Percentiles rank a stretch among this genome's conserved stretches.
Conservation (phyloP, 495 filamentous ascomycete genomes). For the Aspergillus leporis region DNA sequence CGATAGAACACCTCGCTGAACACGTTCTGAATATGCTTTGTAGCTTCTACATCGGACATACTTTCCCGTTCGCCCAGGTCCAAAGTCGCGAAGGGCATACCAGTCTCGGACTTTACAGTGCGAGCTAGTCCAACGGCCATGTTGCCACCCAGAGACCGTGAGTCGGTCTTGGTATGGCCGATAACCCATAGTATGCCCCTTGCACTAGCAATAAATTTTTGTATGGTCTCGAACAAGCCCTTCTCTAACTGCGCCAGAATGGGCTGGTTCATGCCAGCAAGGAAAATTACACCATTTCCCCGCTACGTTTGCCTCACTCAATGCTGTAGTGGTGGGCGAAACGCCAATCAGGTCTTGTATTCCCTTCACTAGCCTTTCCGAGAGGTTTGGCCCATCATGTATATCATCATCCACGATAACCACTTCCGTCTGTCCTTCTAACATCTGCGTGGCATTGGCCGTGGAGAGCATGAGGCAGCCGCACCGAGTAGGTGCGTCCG, state of each 20-base stretch:
- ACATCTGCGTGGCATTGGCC: neutral
- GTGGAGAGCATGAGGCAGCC: constrained; percentile 1
- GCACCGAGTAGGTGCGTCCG: neutral
- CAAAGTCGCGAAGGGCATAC: constrained; percentile 32
- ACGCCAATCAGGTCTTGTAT: constrained; percentile 16
- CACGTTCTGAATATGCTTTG: constrained; percentile 24
- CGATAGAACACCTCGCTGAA: constrained; percentile 28
- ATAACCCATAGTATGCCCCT: constrained; percentile 33
- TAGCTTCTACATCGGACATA: constrained; percentile 18
- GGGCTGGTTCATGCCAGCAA: constrained; percentile 24
- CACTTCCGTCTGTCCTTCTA: neutral
- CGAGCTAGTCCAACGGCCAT: constrained; percentile 34
- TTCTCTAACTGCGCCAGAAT: constrained; percentile 25
- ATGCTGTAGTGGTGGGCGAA: constrained; percentile 12
- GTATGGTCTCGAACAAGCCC: constrained; percentile 27
- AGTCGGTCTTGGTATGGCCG: constrained; percentile 20
- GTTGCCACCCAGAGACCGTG: constrained; percentile 23
- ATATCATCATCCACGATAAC: neutral
- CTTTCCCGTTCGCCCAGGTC: constrained; percentile 28
- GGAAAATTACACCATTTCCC: constrained; percentile 38
- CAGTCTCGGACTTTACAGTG: constrained; percentile 35
- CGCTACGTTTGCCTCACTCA: constrained; percentile 14
- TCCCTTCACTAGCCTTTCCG: constrained; percentile 14
- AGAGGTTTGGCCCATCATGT: neutral
- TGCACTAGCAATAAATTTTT: constrained; percentile 23